Evolutionary conservation across 1,139 yeast species (phyloP), one percentile per base, ranked within the genome.

Genomic region (Nakaseomyces kungkrabaensis): DNA sequence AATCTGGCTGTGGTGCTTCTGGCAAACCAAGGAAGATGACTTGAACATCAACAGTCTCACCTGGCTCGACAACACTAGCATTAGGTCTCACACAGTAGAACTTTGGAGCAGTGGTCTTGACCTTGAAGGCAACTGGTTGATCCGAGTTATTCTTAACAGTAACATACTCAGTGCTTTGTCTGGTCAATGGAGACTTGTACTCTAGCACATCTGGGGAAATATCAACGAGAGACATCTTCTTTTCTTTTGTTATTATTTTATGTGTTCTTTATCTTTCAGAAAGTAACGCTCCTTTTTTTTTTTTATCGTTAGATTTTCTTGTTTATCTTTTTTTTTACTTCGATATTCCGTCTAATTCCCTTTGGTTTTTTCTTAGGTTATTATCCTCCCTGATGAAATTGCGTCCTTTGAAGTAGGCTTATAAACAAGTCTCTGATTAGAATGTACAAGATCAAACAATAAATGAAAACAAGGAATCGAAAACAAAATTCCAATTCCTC

Each of bases 41-140:
- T 47, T 90, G 79, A 48, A 92, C 86, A 52, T 84, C 80, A 50
- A 82, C 72, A 10, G 82, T 69, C 55, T 79, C 78, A 38, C 95
- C 94, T 11, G 97, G 92, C 41, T 74, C 76, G 51, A 92, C 75
- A 41, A 84, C 71, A 29, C 95, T 80, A 51, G 97, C 94, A 68
- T 90, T 92, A 53, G 98, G 98, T 70, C 96, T 83, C 50, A 92
- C 97, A 69, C 96, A 87, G 73, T 90, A 87, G 67, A 88, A 76
- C 68, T 87, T 90, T 52, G 99, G 99, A 11, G 97, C 97, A 8
- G 99, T 92, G 47, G 99, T 92, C 72, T 92, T 94, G 64, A 94
- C 97, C 73, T 94, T 94, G 75, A 88, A 92, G 33, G 96, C 96
- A 47, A 84, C 76, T 40, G 80, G 72, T 48, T 71, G 71, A 33